Evolutionary conservation across 768 basidiomycete species (phyloP), one percentile per base, ranked within the genome.

Genomic region (Pleurotus sapidus): DNA sequence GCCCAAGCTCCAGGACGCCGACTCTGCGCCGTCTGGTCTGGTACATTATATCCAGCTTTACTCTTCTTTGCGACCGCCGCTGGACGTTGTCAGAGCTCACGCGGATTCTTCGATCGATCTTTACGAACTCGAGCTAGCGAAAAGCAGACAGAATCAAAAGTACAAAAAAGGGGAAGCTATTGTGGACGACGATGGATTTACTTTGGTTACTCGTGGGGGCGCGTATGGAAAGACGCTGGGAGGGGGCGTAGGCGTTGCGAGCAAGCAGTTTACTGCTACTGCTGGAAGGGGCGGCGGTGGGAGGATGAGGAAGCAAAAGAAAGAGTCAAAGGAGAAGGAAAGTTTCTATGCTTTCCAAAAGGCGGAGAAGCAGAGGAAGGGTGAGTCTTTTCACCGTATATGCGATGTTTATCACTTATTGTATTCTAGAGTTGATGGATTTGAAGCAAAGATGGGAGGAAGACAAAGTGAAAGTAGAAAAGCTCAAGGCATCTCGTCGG

Each of bases 121-220:
- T 23, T 94, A 84, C 75, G 95, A 96, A 65, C 84, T 86, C 67
- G 80, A 88, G 57, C 73, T 82, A 40, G 81, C 83, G 25, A 84
- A 83, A 69, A 73, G 73, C 60, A 85, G 78, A 67, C 83, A 82
- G 61, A 79, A 81, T 66, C n/a, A n/a, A n/a, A n/a, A 83, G 66
- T 91, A 89, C 65, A 80, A 75, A 62, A 91, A 92, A 67, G 91
- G 92, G 18, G 93, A 93, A 65, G 93, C 90, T 5, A 79, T 96
- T 56, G 90, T 96, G 43, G 95, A 98, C 68, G 93, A 91, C 59
- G 95, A 98, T 60, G 95, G 95, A 2, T 98, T 96, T 69, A 96
- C 93, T 9, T 82, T 98, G 11, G 95, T 98, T 37, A 91, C 88
- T n/a, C 81, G 95, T 38, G 92, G 93, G 4, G 95, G 95, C 11